Evolutionary conservation across 495 filamentous ascomycete genomes (phyloP).

Genomic region (Penicillium arizonense): DNA sequence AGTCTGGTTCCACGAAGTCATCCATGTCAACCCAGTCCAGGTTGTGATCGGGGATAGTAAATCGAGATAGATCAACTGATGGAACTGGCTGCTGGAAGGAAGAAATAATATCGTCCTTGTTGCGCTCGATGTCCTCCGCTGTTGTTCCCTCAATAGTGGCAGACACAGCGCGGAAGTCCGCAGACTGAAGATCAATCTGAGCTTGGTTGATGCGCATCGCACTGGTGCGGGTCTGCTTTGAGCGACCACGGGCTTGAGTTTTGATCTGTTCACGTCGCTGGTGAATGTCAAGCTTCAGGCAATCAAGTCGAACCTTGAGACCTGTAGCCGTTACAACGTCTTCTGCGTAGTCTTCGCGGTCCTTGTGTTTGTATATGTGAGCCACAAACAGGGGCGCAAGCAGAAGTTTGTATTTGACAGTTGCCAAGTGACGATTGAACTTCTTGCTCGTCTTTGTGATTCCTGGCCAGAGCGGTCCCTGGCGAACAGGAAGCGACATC

Average conservation of each 20-base stretch:
- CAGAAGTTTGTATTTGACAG: constrained; percentile 94
- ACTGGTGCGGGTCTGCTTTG: constrained; percentile 72
- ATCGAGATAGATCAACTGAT: constrained; percentile 75
- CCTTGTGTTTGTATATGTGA: constrained; percentile 98
- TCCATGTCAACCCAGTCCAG: constrained; percentile 98
- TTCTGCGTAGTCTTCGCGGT: constrained; percentile 80
- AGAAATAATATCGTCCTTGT: constrained; percentile 55
- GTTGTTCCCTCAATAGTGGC: constrained; percentile 82
- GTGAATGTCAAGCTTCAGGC: constrained; percentile 94
- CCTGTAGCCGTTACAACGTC: constrained; percentile 86
- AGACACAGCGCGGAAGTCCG: constrained; percentile 91
- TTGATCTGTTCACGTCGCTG: constrained; percentile 90
- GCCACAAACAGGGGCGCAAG: constrained; percentile 91
- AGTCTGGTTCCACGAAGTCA: constrained; percentile 96
- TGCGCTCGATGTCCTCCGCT: constrained; percentile 66
- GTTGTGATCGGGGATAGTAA: constrained; percentile 93
- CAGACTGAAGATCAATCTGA: constrained; percentile 86
- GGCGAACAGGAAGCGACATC: constrained; percentile 91
- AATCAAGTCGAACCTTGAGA: constrained; percentile 89
- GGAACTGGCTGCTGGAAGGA: constrained; percentile 52
- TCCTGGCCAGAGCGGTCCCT: constrained; percentile 87
- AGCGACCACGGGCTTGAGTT: constrained; percentile 68
- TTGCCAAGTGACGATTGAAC: constrained; percentile 92
- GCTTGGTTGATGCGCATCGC: constrained; percentile 94
- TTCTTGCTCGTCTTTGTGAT: constrained; percentile 96